Percentiles rank a stretch among this genome's conserved stretches.
Evolutionary conservation across 345 rosid genomes (phyloP).

Genomic region (Populus davidiana): DNA sequence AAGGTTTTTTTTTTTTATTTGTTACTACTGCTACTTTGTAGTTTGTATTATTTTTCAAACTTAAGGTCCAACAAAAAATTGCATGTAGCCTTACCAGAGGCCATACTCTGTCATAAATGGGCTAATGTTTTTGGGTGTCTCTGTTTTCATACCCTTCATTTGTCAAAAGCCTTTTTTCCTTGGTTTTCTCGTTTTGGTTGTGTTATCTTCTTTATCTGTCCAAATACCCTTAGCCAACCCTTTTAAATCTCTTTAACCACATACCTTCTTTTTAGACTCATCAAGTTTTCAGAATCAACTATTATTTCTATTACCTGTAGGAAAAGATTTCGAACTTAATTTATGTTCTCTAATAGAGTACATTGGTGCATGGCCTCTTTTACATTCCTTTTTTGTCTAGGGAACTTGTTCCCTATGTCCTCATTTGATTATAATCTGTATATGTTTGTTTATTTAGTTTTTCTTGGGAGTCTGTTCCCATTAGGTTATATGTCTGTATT

Average conservation of each 20-base stretch:
- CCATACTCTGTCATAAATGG: not conserved
- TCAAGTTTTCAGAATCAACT: not conserved
- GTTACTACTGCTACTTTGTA: not conserved
- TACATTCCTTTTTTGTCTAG: not conserved
- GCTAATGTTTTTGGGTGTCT: not conserved
- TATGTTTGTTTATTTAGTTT: too few relatives aligned
- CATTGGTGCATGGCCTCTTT: not conserved
- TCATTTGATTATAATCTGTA: too few relatives aligned
- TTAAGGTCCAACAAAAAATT: not conserved
- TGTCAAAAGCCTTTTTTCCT: not conserved
- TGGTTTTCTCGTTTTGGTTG: not conserved
- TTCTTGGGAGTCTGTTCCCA: too few relatives aligned
- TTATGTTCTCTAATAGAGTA: not conserved
- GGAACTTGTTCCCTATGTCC: too few relatives aligned
- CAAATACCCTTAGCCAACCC: not conserved
- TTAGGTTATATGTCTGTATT: too few relatives aligned
- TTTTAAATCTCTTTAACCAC: not conserved
- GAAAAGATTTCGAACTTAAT: not conserved
- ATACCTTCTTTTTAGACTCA: not conserved
- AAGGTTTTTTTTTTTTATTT: conserved; percentile 50
- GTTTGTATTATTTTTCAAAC: not conserved
- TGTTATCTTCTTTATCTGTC: not conserved
- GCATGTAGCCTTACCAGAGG: not conserved
- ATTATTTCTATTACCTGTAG: not conserved
- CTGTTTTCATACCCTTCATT: not conserved